Percentiles rank a stretch among this genome's conserved stretches.
These are phyloP conservation scores for Lomentospora prolificans DNA, from an alignment of 2,329 filamentous ascomycete genomes.

Conservation along the genomic window DNA sequence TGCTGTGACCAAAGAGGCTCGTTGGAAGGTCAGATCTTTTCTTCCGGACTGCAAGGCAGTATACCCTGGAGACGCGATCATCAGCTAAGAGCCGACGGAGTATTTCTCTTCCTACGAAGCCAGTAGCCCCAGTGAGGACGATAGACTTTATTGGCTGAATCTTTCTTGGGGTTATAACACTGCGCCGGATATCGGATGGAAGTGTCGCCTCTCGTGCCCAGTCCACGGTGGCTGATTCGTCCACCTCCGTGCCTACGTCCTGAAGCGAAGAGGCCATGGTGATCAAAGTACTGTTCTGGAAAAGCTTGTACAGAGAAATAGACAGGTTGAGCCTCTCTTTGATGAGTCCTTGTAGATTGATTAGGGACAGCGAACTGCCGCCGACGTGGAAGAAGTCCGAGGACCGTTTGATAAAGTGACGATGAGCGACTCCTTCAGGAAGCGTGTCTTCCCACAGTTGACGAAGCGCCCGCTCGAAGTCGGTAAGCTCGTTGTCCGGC, in stretches of 20 bases:
- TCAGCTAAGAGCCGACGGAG: conserved; percentile 24
- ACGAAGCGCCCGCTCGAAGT: conserved; percentile 7
- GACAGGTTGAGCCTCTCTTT: conserved; percentile 19
- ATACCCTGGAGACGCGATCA: conserved; percentile 23
- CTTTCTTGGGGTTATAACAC: neutral
- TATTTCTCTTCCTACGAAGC: conserved; percentile 30
- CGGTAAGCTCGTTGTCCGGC: neutral
- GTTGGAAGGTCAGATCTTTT: conserved; percentile 9
- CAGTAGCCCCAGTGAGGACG: conserved; percentile 27
- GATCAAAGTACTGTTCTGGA: conserved; percentile 26
- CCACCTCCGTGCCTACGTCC: conserved; percentile 15
- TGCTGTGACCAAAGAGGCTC: conserved; percentile 15
- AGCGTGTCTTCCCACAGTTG: conserved; percentile 13
- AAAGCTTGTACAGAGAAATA: conserved; percentile 25
- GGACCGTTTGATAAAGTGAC: conserved; percentile 11
- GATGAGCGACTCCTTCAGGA: conserved; percentile 13
- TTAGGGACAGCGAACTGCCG: conserved; percentile 30
- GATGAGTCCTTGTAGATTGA: conserved; percentile 27
- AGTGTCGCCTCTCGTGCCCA: neutral
- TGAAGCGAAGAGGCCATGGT: conserved; percentile 26
- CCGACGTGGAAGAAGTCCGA: conserved; percentile 33
- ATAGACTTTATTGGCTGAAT: conserved; percentile 13
- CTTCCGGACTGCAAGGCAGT: conserved; percentile 33
- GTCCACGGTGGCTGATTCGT: conserved; percentile 6
- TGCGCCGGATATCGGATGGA: neutral